Evolutionary conservation across 306 rosid genomes (phyloP), one percentile per base, ranked within the genome.

Genomic region (Amphicarpaea edgeworthii): DNA sequence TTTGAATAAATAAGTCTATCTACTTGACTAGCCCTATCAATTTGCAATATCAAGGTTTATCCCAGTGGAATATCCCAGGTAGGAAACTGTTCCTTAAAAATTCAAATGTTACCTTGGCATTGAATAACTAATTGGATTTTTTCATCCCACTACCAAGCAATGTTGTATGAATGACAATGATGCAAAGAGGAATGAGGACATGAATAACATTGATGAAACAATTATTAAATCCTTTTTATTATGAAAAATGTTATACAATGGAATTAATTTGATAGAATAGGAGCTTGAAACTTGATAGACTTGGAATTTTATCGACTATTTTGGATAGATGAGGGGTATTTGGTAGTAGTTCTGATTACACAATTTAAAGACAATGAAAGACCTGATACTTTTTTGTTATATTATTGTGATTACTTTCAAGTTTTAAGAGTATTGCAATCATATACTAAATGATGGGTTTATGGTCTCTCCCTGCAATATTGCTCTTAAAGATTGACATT

Each of bases 1-100:
- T 81, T 69, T 84, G 1, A 81, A 63, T 77, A 59, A 79, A 75
- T 70, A 65, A 70, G 80, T 72, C 74, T 77, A 65, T 67, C 81
- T 72, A 70, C n/a, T 42, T 67, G 23, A 45, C 77, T 68, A 67
- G 5, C 11, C 80, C 73, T 77, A 68, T 71, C 49, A 75, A 58
- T 41, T 72, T 59, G 47, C 54, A 68, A 40, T 11, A 20, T 66
- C 6, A 67, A 54, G 32, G 58, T 49, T 57, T 74, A 62, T 46
- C 60, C 73, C 46, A 65, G 43, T 46, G 21, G 41, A 59, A 8
- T 53, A 41, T 46, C 17, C 12, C 28, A 24, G 28, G 28, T 24
- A 24, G 28, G 28, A 1, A 24, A 24, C 28, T 24, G 41, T 49
- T 26, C 20, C 65, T 26, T 23, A 50, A 23, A 49, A 70, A 17